A percentile compares a stretch with the other conserved stretches of the same genome.
These are phyloP conservation scores for Acanthamoeba healyi DNA, from an alignment of 208 protist species.

Conservation along the genomic window DNA sequence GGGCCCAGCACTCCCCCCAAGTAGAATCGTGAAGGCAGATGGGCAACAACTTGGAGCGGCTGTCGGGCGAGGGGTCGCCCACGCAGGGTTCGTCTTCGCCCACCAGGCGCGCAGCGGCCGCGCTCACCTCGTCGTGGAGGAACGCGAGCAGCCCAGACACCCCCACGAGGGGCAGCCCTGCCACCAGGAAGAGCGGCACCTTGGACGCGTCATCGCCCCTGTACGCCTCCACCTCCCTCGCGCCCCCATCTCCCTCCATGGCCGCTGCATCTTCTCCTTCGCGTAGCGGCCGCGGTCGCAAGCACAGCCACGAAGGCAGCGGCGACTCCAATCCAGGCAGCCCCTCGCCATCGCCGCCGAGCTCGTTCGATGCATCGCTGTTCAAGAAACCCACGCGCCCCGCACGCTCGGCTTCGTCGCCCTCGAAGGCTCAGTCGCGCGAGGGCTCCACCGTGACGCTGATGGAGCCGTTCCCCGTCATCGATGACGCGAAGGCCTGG, in stretches of 20 bases:
- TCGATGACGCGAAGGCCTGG: neutral
- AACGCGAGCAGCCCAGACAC: neutral
- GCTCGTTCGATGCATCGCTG: neutral
- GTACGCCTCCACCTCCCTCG: neutral
- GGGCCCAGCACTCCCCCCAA: no score
- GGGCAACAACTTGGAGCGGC: neutral
- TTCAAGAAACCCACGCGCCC: neutral
- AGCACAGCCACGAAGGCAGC: neutral
- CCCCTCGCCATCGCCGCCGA: neutral
- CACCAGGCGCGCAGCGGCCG: neutral
- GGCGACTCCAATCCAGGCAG: neutral
- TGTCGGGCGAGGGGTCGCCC: neutral
- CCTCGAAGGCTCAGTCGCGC: neutral
- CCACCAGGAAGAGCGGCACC: neutral
- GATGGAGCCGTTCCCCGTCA: neutral
- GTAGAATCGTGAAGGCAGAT: neutral
- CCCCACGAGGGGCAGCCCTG: neutral
- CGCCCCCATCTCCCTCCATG: neutral
- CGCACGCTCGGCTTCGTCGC: neutral
- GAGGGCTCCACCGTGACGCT: constrained; percentile 2
- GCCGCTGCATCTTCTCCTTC: neutral
- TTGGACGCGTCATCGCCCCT: neutral
- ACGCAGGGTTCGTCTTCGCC: neutral
- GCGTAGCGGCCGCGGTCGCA: neutral
- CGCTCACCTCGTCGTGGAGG: neutral